A percentile compares a stretch with the other conserved stretches of the same genome.
phyloP scores from a whole-genome alignment of 1,139 yeast species.

The Debaryomyces nepalensis region DNA sequence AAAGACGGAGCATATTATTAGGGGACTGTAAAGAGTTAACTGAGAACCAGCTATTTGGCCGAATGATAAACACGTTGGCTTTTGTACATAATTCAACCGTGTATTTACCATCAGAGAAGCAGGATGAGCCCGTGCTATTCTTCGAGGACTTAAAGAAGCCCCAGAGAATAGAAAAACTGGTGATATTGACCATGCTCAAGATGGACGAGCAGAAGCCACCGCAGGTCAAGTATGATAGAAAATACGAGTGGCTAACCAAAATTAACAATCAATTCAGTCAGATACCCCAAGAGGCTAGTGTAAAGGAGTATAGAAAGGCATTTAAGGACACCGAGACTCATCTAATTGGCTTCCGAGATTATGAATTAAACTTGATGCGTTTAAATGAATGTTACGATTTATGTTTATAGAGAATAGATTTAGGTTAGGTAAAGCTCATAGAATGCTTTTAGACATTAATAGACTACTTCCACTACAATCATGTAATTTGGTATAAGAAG shows the following conservation, averaged over 20 bases:
- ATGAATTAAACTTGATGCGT: constrained; percentile 36
- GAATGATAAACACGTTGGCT: constrained; percentile 40
- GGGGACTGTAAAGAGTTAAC: constrained; percentile 14
- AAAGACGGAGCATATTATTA: constrained; percentile 22
- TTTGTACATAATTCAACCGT: constrained; percentile 48
- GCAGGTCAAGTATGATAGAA: constrained; percentile 34
- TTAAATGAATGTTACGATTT: constrained; percentile 37
- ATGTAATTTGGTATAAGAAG: no score
- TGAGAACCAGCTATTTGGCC: constrained; percentile 23
- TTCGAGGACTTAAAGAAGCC: constrained; percentile 26
- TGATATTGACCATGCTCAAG: constrained; percentile 35
- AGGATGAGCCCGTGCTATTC: constrained; percentile 23
- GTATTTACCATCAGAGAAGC: constrained; percentile 13
- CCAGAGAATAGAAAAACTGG: constrained; percentile 31
- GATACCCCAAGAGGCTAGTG: constrained; percentile 16
- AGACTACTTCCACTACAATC: no score
- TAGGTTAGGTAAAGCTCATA: no score
- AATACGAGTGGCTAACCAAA: constrained; percentile 33
- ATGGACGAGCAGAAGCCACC: constrained; percentile 37
- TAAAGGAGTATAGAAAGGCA: constrained; percentile 19
- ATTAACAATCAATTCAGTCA: constrained; percentile 16
- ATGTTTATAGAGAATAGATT: constrained; percentile 28
- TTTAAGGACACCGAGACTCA: constrained; percentile 18
- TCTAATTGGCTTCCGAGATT: constrained; percentile 32
- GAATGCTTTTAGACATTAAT: no score